A percentile compares a stretch with the other conserved stretches of the same genome.
Evolutionary conservation across 140 eudicot genomes (phyloP).

Genomic region (Senecio squalidus): DNA sequence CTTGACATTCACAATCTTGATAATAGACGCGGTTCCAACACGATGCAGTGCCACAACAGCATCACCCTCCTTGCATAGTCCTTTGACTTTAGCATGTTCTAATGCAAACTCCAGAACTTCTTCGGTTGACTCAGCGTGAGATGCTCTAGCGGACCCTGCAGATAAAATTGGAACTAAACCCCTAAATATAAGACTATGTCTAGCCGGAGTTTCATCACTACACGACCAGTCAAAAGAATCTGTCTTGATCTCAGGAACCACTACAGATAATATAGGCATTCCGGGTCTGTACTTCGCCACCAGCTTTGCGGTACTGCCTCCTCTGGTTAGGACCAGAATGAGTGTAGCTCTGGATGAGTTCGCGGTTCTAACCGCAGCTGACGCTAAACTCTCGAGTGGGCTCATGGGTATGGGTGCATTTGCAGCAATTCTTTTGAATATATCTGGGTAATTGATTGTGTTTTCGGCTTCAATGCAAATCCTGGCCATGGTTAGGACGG

Average conservation of each 20-base stretch:
- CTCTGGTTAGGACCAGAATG: slow-evolving; percentile 63
- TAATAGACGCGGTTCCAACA: slow-evolving; percentile 60
- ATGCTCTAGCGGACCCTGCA: slow-evolving; percentile 79
- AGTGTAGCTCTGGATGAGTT: slow-evolving; percentile 55
- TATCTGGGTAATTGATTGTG: slow-evolving; percentile 51
- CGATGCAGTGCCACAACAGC: slow-evolving; percentile 71
- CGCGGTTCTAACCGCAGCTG: slow-evolving; percentile 72
- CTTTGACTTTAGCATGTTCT: slow-evolving; percentile 57
- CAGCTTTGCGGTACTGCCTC: slow-evolving; percentile 69
- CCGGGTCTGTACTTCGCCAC: slow-evolving; percentile 75
- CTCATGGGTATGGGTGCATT: slow-evolving; percentile 84
- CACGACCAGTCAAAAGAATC: slow-evolving; percentile 78
- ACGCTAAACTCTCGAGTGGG: slow-evolving; percentile 73
- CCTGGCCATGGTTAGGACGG: slow-evolving; percentile 72
- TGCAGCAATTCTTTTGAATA: slow-evolving; percentile 55
- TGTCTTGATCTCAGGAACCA: slow-evolving; percentile 71
- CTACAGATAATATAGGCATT: slow-evolving; percentile 68
- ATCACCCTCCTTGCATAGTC: slow-evolving; percentile 62
- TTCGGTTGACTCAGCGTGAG: slow-evolving; percentile 72
- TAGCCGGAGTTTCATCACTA: slow-evolving; percentile 78
- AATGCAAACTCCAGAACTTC: slow-evolving; percentile 62
- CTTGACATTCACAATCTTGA: slow-evolving; percentile 67
- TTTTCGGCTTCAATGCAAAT: slow-evolving; percentile 71
- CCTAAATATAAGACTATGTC: slow-evolving; percentile 62
- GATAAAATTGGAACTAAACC: slow-evolving; percentile 62